These are phyloP conservation scores for Leccinum angustisporum DNA, from an alignment of 1,284 basidiomycete species.

Conservation along the genomic window DNA sequence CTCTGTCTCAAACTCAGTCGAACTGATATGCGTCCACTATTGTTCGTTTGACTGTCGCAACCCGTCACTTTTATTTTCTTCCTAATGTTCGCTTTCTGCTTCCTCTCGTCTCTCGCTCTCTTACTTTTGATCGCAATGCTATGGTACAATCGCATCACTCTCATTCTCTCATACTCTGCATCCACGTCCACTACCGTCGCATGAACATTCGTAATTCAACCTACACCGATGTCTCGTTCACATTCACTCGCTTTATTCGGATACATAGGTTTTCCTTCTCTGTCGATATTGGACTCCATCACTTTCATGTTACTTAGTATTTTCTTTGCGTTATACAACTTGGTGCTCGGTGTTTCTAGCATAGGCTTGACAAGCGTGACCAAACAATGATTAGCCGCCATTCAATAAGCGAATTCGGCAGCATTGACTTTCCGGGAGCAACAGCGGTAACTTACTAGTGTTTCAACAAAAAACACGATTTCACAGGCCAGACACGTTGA, in stretches of 20 bases:
- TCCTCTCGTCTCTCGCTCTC: constrained; percentile 11
- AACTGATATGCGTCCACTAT: constrained; percentile 9
- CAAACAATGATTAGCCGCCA: constrained; percentile 27
- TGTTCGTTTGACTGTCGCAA: constrained; percentile 12
- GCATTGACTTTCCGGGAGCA: constrained; percentile 1
- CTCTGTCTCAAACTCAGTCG: constrained; percentile 24
- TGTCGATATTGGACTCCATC: constrained; percentile 33
- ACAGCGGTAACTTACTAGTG: not conserved
- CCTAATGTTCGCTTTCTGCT: not conserved
- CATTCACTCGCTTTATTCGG: constrained; percentile 24
- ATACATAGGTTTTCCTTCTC: constrained; percentile 28
- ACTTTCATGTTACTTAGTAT: constrained; percentile 15
- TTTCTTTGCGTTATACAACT: not conserved
- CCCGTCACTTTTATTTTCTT: constrained; percentile 9
- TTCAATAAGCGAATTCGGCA: constrained; percentile 9
- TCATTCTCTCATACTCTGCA: constrained; percentile 29
- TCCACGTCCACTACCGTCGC: constrained; percentile 33
- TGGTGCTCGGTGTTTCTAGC: not conserved
- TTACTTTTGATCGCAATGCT: constrained; percentile 37
- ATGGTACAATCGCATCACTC: constrained; percentile 38
- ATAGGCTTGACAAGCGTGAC: constrained; percentile 19
- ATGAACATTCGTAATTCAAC: constrained; percentile 42
- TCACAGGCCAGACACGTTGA: constrained; percentile 31
- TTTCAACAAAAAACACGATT: constrained; percentile 19
- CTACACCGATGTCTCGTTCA: constrained; percentile 25